Evolutionary conservation across 169 alveolate species (phyloP).

Genomic region (Plasmodium berghei): DNA sequence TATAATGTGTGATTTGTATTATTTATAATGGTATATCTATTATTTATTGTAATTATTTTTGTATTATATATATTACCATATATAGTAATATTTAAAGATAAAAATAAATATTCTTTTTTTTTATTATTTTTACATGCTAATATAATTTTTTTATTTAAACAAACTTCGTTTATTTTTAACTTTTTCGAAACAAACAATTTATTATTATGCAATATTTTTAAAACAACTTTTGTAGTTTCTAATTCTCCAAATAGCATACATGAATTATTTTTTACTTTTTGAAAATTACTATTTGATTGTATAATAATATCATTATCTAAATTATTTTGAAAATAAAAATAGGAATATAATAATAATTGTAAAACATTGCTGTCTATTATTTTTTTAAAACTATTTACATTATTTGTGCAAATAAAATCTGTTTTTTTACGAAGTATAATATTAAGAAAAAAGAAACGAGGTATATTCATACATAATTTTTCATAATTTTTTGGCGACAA

Average conservation of each 20-base stretch:
- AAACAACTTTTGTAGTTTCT: slow-evolving; percentile 27
- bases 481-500: slow-evolving; percentile 32
- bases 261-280: slow-evolving; percentile 17
- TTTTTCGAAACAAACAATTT: slow-evolving; percentile 20
- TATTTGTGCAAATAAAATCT: background rate
- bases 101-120: slow-evolving; percentile 31
- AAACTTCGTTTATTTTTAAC: slow-evolving; percentile 49
- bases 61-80: slow-evolving; percentile 52
- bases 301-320: slow-evolving; percentile 30
- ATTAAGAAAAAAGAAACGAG: slow-evolving; percentile 23
- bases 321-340: slow-evolving; percentile 59
- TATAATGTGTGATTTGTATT: slow-evolving; percentile 28
- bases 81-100: slow-evolving; percentile 46
- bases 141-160: slow-evolving; percentile 53
- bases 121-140: slow-evolving; percentile 24
- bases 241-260: slow-evolving; percentile 45
- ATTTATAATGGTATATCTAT: slow-evolving; percentile 55
- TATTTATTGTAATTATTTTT: slow-evolving; percentile 32
- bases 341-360: slow-evolving; percentile 29
- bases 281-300: slow-evolving; percentile 28
- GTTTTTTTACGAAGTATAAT: slow-evolving; percentile 26
- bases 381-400: slow-evolving; percentile 46
- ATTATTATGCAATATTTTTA: slow-evolving; percentile 22
- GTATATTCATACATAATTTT: slow-evolving; percentile 34
- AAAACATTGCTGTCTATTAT: slow-evolving; percentile 49